phyloP scores from a whole-genome alignment of 768 basidiomycete genomes.

The Calocybe cyanea region DNA sequence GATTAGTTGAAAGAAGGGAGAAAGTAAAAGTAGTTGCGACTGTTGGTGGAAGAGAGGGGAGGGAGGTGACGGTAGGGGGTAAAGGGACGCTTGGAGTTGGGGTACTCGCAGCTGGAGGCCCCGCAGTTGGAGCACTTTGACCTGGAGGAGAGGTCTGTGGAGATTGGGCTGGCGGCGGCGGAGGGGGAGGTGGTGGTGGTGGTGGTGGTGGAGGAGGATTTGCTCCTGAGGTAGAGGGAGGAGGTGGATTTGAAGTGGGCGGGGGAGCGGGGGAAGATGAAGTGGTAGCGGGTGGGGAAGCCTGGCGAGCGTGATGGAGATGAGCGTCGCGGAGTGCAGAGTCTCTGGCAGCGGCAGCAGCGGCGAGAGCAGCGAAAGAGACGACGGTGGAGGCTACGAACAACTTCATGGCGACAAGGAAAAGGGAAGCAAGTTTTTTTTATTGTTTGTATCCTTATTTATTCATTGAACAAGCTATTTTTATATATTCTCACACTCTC shows the following conservation, averaged over 20 bases:
- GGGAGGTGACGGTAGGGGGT: constrained; percentile 12
- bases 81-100: constrained; percentile 1
- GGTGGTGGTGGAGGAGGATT: constrained; percentile 1
- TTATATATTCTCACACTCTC: constrained; percentile 2
- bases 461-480: neutral
- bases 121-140: neutral
- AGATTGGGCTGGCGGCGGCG: constrained; percentile 6
- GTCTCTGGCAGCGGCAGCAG: constrained; percentile 38
- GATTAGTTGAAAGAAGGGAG: constrained; percentile 47
- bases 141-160: neutral
- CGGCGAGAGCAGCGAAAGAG: constrained; percentile 32
- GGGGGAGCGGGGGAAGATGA: constrained; percentile 1
- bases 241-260: constrained; percentile 2
- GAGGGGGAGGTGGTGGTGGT: constrained; percentile 4
- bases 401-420: constrained; percentile 30
- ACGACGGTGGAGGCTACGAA: constrained; percentile 23
- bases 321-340: constrained; percentile 15
- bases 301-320: constrained; percentile 20
- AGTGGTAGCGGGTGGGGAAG: constrained; percentile 4
- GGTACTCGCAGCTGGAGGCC: neutral
- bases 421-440: constrained; percentile 1
- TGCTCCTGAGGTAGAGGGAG: constrained; percentile 11
- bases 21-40: constrained; percentile 37
- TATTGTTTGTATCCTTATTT: neutral
- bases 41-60: constrained; percentile 15